Evolutionary conservation across 176 grass and related monocot genomes (phyloP), one percentile per base, ranked within the genome.

Genomic region (Typha latifolia): DNA sequence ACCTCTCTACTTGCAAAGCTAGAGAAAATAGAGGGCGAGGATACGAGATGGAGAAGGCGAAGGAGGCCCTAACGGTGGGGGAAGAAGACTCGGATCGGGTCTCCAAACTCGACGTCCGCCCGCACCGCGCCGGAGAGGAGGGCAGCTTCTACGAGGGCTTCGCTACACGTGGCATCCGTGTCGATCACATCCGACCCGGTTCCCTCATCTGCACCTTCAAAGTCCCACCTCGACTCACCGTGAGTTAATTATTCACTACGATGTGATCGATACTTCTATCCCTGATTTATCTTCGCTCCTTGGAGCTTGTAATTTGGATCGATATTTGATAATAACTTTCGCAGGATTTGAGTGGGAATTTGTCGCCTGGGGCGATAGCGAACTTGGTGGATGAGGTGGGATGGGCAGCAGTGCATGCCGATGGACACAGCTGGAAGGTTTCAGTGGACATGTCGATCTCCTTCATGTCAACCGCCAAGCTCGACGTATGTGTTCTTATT

Each of bases 381-480:
- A 61, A 80, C 21, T 61, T 95, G 56, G 81, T 90, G 22, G 90
- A 95, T 64, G 84, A 90, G 75, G 37, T 95, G 3, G 72, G 84
- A 18, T 62, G 43, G 9, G 78, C 75, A 0, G 90, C 66, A 14
- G 22, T 80, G 29, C 62, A 78, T 31, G 62, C 90, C 14, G 66
- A 90, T 23, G 78, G 78, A 3, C 14, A 70, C 9, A 66, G 48
- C 13, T 48, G 49, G 61, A 90, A 86, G 78, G 78, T 86, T 64
- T 95, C 90, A 47, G 74, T 77, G 16, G 90, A 95, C 75, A 95
- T 95, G 86, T 90, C 83, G 74, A 85, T 95, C 77, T 53, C 72
- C 49, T 95, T 81, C 71, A 11, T 74, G 20, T 76, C 77, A 29
- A 47, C 81, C 14, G 84, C 83, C 48, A 77, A 71, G 68, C 52